Evolutionary conservation across 345 rosid species (phyloP).

Genomic region (Eucalyptus regnans): DNA sequence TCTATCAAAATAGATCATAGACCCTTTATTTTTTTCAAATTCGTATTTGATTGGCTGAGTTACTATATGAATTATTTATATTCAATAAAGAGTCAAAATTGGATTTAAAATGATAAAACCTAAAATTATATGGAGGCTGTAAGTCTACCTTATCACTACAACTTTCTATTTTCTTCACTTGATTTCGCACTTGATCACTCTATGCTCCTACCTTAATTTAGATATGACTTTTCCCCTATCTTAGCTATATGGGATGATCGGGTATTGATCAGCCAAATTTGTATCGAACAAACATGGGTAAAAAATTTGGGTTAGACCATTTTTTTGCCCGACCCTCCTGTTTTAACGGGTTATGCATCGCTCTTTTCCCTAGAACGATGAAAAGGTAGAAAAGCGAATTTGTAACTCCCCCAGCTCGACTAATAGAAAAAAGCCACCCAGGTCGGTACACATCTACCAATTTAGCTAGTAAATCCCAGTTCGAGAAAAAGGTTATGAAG

Average conservation of each 20-base stretch:
- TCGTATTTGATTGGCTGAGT: neutral
- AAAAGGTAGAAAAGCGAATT: neutral
- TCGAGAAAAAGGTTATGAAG: neutral
- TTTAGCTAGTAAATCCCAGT: too few species aligned
- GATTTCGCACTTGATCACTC: neutral
- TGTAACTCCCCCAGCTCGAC: accelerated
- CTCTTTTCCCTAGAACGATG: neutral
- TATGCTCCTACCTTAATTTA: too few species aligned
- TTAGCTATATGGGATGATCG: too few species aligned
- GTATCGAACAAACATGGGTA: neutral
- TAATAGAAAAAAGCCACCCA: neutral
- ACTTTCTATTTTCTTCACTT: too few species aligned
- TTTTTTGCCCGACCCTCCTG: neutral
- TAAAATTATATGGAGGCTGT: too few species aligned
- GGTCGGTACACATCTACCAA: neutral
- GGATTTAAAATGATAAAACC: neutral
- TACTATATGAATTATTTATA: neutral
- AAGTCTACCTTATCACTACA: too few species aligned
- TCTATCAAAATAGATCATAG: neutral
- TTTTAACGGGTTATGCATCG: neutral
- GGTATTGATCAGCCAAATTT: too few species aligned
- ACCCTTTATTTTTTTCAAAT: too few species aligned
- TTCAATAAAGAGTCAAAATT: too few species aligned
- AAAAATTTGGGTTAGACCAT: too few species aligned
- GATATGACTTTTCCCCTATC: too few species aligned